Evolutionary conservation across 371 early-diverging fungal genomes (phyloP), one percentile per base, ranked within the genome.

Genomic region (Syncephalastrum racemosum): DNA sequence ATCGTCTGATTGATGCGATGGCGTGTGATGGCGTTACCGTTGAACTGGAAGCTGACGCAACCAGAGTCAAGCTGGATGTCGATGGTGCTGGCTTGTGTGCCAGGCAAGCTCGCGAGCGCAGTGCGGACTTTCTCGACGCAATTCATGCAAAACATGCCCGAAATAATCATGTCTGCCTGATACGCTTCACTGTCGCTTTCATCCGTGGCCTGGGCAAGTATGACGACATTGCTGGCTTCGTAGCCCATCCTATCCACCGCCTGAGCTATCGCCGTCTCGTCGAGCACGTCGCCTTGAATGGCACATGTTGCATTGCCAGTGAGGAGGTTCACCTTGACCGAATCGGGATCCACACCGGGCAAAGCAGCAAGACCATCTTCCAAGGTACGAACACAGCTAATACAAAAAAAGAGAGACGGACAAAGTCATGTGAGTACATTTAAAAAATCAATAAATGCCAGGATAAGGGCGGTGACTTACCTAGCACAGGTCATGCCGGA

Each of bases 401-500:
- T 22, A 14, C 13, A 56, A 22, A 7, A 4, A 27, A 13, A 25
- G 18, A 16, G 36, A 4, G n/a, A n/a, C n/a, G n/a, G n/a, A n/a
- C n/a, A n/a, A n/a, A n/a, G 15, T 31, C 18, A 27, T 15, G 10
- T 27, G 18, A 47, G 18, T 14, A 1, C 3, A 55, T 27, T 2
- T 22, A 7, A 54, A 7, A 27, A 6, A 3, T 12, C 6, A 8
- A 2, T 10, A 15, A 59, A 16, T 45, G 14, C 1, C 19, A 15
- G 10, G 53, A 1, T 14, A n/a, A n/a, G 14, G 16, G 16, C 12
- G 41, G 8, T 44, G 15, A 6, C 7, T 50, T 53, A 59, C 59
- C 59, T 59, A 1, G 91, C 78, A 61, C 92, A 91, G 10, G 91
- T 89, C 92, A 94, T 91, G 48, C 94, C 87, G 47, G 73, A 50